Evolutionary conservation across 495 filamentous ascomycete species (phyloP).

Genomic region (Podospora pseudopauciseta): DNA sequence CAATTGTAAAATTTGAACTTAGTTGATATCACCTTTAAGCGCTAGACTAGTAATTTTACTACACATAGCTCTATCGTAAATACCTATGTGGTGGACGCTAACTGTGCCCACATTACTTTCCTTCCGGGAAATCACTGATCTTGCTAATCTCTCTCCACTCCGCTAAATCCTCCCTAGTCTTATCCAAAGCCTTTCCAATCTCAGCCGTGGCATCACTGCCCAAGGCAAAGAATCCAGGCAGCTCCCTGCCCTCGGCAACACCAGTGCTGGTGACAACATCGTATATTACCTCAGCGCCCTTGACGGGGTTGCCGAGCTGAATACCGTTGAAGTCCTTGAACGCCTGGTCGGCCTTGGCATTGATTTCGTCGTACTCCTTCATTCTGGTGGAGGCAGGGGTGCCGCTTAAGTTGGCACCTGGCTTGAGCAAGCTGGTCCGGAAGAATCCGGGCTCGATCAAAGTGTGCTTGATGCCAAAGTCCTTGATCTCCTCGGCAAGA

Average conservation of each 20-base stretch:
- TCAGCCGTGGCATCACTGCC: slow-evolving; percentile 22
- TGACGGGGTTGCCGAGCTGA: slow-evolving; percentile 36
- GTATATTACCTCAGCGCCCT: slow-evolving; percentile 35
- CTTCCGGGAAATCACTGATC: slow-evolving; percentile 10
- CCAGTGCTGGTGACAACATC: slow-evolving; percentile 35
- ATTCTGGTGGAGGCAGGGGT: slow-evolving; percentile 11
- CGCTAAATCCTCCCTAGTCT: slow-evolving; percentile 12
- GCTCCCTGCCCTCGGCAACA: slow-evolving; percentile 22
- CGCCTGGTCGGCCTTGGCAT: slow-evolving; percentile 5
- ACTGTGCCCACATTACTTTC: background rate
- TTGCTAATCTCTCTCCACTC: slow-evolving; percentile 9
- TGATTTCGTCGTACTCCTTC: slow-evolving; percentile 23
- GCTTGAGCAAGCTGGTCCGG: slow-evolving; percentile 43
- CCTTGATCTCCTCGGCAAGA: slow-evolving; percentile 41
- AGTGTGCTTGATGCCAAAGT: slow-evolving; percentile 45
- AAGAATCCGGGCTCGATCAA: slow-evolving; percentile 52
- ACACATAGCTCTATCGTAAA: background rate
- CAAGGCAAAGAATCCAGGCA: slow-evolving; percentile 22
- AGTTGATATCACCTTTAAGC: no score
- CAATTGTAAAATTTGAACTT: no score
- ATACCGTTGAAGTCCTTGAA: slow-evolving; percentile 14
- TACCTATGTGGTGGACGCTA: background rate
- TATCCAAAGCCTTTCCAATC: slow-evolving; percentile 10
- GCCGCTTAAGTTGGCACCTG: slow-evolving; percentile 14
- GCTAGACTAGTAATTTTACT: background rate